These are phyloP conservation scores for Plantago ovata DNA, from an alignment of 257 asterid species.

Conservation along the genomic window DNA sequence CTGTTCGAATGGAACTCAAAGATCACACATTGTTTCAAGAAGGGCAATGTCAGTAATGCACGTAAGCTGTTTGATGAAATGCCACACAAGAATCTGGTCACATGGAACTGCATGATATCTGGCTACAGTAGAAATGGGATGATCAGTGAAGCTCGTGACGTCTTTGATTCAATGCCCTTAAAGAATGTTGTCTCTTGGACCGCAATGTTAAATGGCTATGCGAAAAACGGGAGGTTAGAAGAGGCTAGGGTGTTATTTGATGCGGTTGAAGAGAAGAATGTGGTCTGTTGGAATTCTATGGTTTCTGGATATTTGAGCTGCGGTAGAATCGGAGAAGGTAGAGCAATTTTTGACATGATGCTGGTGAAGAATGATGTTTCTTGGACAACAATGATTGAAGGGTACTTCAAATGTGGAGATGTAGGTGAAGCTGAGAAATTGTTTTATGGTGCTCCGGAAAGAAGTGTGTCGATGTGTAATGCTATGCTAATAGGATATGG, in stretches of 20 bases:
- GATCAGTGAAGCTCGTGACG: slow-evolving; percentile 50
- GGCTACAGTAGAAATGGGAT: slow-evolving; percentile 57
- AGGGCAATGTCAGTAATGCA: slow-evolving; percentile 38
- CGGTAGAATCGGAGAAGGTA: slow-evolving; percentile 46
- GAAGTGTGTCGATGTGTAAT: slow-evolving; percentile 41
- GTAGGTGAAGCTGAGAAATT: slow-evolving; percentile 53
- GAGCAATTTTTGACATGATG: slow-evolving; percentile 47
- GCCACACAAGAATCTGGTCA: slow-evolving; percentile 57
- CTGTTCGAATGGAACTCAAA: slow-evolving; percentile 39
- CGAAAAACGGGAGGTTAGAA: slow-evolving; percentile 56
- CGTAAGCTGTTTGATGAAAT: slow-evolving; percentile 62
- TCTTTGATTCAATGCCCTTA: slow-evolving; percentile 55
- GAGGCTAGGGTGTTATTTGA: slow-evolving; percentile 62
- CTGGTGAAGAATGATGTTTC: slow-evolving; percentile 50
- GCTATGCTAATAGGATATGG: slow-evolving; percentile 56
- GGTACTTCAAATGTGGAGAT: slow-evolving; percentile 39
- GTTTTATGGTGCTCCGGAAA: slow-evolving; percentile 38
- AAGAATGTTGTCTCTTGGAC: slow-evolving; percentile 71
- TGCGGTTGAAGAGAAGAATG: slow-evolving; percentile 47
- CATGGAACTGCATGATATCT: slow-evolving; percentile 79
- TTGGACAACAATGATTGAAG: slow-evolving; percentile 44
- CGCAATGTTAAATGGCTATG: slow-evolving; percentile 77
- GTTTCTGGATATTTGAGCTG: slow-evolving; percentile 57
- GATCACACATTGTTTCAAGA: slow-evolving; percentile 40
- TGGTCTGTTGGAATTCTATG: slow-evolving; percentile 76